Percentiles rank a stretch among this genome's conserved stretches.
Conservation (phyloP, 2,329 filamentous ascomycete genomes). For the Beauveria bassiana region DNA sequence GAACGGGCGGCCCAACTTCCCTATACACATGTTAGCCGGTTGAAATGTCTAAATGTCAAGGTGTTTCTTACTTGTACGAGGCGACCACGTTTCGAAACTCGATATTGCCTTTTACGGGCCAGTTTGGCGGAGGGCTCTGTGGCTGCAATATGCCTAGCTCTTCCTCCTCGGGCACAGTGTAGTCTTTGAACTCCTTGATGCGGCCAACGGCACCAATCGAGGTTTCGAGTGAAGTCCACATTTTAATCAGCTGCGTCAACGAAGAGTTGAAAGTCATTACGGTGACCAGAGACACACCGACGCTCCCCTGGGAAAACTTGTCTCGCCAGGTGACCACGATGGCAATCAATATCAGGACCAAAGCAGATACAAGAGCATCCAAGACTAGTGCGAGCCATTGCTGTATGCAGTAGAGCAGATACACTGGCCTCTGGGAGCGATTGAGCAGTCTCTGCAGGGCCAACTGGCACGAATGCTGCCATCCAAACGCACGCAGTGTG, state of each 20-base stretch:
- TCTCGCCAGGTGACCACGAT: conserved; percentile 30
- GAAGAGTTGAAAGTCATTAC: conserved; percentile 22
- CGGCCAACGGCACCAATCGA: conserved; percentile 20
- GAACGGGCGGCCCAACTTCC: conserved; percentile 13
- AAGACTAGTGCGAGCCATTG: conserved; percentile 41
- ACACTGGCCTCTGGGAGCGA: conserved; percentile 21
- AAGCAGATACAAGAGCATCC: conserved; percentile 34
- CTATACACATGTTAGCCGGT: not conserved
- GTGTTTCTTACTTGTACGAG: conserved; percentile 1
- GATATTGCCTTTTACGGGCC: conserved; percentile 21
- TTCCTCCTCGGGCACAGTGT: conserved; percentile 18
- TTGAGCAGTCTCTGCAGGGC: conserved; percentile 24
- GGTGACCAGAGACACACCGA: conserved; percentile 21
- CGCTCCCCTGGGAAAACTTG: conserved; percentile 19
- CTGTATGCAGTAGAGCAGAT: conserved; percentile 40
- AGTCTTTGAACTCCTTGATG: conserved; percentile 20
- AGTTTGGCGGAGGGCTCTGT: conserved; percentile 14
- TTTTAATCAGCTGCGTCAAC: conserved; percentile 24
- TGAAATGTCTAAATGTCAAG: not conserved
- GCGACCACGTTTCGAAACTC: conserved; percentile 22
- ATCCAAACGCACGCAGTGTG: conserved; percentile 29
- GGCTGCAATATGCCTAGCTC: conserved; percentile 12
- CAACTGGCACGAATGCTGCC: conserved; percentile 16
- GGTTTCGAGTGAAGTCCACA: conserved; percentile 24
- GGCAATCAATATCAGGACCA: conserved; percentile 37